Conservation (phyloP, 345 rosid species). For the Cochlearia excelsa region DNA sequence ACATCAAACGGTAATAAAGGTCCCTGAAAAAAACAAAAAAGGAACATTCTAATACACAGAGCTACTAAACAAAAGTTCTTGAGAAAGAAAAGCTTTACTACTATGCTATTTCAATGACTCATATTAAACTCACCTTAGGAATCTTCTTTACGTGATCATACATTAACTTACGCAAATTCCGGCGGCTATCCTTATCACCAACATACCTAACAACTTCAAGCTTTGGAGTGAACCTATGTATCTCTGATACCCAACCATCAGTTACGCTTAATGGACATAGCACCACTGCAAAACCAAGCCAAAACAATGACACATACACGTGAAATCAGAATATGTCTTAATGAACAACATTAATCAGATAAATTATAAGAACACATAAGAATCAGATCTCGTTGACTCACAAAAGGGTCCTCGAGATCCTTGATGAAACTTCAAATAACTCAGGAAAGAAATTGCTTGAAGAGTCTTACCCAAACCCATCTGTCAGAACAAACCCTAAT, state of each 20-base stretch:
- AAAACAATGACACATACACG: neutral
- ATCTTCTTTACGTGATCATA: constrained; percentile 44
- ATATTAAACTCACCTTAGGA: constrained; percentile 48
- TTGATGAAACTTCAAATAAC: constrained; percentile 64
- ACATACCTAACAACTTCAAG: constrained; percentile 65
- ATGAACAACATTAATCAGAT: neutral
- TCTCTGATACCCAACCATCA: constrained; percentile 83
- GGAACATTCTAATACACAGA: constrained; percentile 9
- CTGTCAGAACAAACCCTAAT: constrained; percentile 39
- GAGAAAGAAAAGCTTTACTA: neutral
- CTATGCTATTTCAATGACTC: neutral
- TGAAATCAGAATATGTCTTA: neutral
- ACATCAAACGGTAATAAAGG: constrained; percentile 62
- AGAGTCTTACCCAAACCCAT: constrained; percentile 94
- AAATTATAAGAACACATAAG: neutral
- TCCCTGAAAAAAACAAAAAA: constrained; percentile 45
- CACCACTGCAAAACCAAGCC: constrained; percentile 51
- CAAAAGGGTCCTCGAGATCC: constrained; percentile 61
- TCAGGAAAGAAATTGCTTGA: constrained; percentile 73
- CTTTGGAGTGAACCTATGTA: constrained; percentile 61
- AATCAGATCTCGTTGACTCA: constrained; percentile 42
- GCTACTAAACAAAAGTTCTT: constrained; percentile 5
- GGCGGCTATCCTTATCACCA: constrained; percentile 66
- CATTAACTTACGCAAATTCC: constrained; percentile 49
- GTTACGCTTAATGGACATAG: constrained; percentile 84